Evolutionary conservation across 139 green algal species (phyloP), one percentile per base, ranked within the genome.

Genomic region (Bryopsis sp.): DNA sequence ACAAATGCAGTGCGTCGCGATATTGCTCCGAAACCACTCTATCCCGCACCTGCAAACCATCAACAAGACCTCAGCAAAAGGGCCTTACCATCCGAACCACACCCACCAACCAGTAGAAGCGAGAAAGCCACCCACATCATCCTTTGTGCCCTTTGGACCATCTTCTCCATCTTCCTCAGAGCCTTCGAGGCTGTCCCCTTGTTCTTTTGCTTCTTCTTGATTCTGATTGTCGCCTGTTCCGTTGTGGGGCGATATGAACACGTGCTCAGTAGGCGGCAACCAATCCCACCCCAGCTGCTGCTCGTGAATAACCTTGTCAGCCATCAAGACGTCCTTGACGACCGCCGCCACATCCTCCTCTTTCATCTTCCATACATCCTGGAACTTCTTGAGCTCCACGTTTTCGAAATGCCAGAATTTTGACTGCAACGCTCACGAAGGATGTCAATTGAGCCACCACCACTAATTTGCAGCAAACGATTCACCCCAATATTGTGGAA

Each of bases 221-320:
- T 78, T 75, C 70, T 79, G 47, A 36, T 39, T 38, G n/a, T n/a
- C 11, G 67, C 36, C 68, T 64, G 39, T 37, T 46, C 34, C 69
- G 39, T 71, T 48, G 47, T 38, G 33, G 58, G 73, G 57, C 26
- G 76, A 80, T 22, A 75, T 58, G 63, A 92, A 90, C 11, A 90
- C 47, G 4, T 77, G 64, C 2, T 88, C 83, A 47, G 79, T 73
- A n/a, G 85, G 85, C 24, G 78, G 73, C 2, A 67, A 59, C 88
- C 88, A 95, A 3, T 72, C 58, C 84, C 78, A 84, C 22, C 86
- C 88, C 39, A 95, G 79, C 74, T 90, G 84, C 79, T 93, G 86
- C 74, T 95, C 86, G 73, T 89, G 80, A 24, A 95, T 79, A 15
- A 88, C 75, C 46, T 76, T 72, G 62, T 88, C 82, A 8, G 82